A percentile compares a stretch with the other conserved stretches of the same genome.
Evolutionary conservation across 805 yeast species (phyloP).

Genomic region (Ogataea methanolica): DNA sequence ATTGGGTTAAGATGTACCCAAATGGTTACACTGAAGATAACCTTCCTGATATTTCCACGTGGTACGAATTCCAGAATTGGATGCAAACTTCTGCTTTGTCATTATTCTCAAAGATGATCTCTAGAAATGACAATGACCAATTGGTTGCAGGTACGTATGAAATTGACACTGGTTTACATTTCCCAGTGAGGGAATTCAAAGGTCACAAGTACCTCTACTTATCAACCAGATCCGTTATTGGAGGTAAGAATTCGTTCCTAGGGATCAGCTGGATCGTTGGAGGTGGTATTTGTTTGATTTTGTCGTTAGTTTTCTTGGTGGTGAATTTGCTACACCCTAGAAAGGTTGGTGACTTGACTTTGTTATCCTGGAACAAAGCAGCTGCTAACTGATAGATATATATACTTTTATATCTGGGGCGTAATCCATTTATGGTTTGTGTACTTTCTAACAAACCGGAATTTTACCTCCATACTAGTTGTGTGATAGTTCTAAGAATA

Average conservation of each 20-base stretch:
- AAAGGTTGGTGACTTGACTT: conserved; percentile 65
- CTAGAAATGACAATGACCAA: conserved; percentile 54
- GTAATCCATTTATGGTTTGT: too few relatives aligned
- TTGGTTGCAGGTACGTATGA: conserved; percentile 59
- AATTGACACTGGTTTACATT: conserved; percentile 64
- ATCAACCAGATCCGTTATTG: conserved; percentile 67
- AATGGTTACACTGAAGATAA: conserved; percentile 68
- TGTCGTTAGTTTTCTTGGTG: conserved; percentile 47
- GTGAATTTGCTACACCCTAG: conserved; percentile 63
- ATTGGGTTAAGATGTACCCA: conserved; percentile 69
- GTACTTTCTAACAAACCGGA: too few relatives aligned
- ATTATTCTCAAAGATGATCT: conserved; percentile 58
- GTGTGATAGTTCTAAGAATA: too few relatives aligned
- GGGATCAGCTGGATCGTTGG: conserved; percentile 74
- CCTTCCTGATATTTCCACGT: conserved; percentile 60
- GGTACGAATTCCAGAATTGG: conserved; percentile 80
- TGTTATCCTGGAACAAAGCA: conserved; percentile 63
- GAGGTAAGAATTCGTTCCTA: conserved; percentile 70
- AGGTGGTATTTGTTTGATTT: conserved; percentile 62
- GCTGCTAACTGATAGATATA: conserved; percentile 8
- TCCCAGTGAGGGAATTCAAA: conserved; percentile 67
- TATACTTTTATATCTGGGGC: neutral
- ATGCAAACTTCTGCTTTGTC: conserved; percentile 80
- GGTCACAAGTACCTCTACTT: conserved; percentile 66
- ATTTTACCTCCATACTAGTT: too few relatives aligned